phyloP scores from a whole-genome alignment of 2,329 filamentous ascomycete species.

The Juglanconis oblonga region DNA sequence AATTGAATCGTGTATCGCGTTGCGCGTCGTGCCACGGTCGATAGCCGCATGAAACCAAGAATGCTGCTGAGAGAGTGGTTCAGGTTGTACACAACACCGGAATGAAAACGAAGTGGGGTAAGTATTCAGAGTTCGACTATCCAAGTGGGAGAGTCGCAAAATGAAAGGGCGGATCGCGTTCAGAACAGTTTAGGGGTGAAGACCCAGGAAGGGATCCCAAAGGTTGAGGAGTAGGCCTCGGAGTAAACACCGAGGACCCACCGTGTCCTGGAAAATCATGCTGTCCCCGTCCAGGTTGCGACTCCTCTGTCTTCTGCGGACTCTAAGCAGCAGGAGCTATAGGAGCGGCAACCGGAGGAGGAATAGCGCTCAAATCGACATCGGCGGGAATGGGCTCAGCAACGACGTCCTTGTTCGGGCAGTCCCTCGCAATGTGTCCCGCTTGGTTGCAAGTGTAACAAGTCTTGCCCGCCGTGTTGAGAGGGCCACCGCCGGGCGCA shows the following conservation, averaged over 20 bases:
- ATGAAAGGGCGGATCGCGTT: not conserved
- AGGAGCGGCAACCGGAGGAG: conserved; percentile 33
- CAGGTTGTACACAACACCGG: not conserved
- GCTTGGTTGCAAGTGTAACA: conserved; percentile 97
- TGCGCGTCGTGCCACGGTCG: not conserved
- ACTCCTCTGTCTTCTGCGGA: not conserved
- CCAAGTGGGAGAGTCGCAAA: not conserved
- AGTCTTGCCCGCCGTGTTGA: conserved; percentile 96
- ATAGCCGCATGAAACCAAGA: not conserved
- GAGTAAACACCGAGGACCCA: not conserved
- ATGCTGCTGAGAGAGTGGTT: not conserved
- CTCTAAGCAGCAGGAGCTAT: conserved; percentile 42
- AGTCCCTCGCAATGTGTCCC: conserved; percentile 94
- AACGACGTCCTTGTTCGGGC: conserved; percentile 63
- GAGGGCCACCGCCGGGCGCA: conserved; percentile 88
- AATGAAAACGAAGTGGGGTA: not conserved
- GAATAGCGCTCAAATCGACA: conserved; percentile 37
- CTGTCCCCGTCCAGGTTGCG: not conserved
- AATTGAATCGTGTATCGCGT: not conserved
- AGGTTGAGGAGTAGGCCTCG: not conserved
- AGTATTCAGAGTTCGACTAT: conserved; percentile 7
- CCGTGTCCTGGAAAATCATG: not conserved
- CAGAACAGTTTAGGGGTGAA: not conserved
- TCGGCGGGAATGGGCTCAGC: conserved; percentile 35
- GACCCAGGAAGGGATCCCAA: not conserved